A percentile compares a stretch with the other conserved stretches of the same genome.
phyloP scores from a whole-genome alignment of 495 filamentous ascomycete genomes.

The Amniculicola lignicola region DNA sequence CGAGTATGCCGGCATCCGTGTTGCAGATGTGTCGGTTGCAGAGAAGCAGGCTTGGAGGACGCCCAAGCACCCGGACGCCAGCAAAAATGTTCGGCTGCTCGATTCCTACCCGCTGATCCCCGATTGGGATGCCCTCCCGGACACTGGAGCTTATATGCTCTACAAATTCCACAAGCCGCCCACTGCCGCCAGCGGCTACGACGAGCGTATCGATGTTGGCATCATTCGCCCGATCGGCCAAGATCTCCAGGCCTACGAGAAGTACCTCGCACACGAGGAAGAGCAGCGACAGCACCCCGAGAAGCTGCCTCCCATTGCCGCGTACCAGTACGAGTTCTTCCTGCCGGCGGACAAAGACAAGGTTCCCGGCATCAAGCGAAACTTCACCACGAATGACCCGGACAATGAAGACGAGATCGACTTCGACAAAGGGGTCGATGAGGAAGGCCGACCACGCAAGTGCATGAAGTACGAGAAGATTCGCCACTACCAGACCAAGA shows the following conservation, averaged over 20 bases:
- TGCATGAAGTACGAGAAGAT: constrained; percentile 71
- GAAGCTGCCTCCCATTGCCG: constrained; percentile 57
- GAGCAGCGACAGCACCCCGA: constrained; percentile 62
- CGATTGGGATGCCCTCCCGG: constrained; percentile 83
- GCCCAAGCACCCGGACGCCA: constrained; percentile 78
- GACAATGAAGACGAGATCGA: constrained; percentile 63
- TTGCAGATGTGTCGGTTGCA: constrained; percentile 53
- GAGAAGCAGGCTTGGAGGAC: constrained; percentile 67
- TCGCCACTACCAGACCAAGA: constrained; percentile 78
- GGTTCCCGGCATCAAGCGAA: constrained; percentile 63
- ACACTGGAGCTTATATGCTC: constrained; percentile 78
- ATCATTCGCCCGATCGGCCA: constrained; percentile 66
- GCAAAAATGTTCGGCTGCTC: constrained; percentile 64
- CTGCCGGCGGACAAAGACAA: constrained; percentile 55
- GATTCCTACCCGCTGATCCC: constrained; percentile 80
- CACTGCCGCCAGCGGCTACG: constrained; percentile 56
- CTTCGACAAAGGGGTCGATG: constrained; percentile 56
- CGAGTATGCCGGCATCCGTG: constrained; percentile 48
- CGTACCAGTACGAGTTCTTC: constrained; percentile 79
- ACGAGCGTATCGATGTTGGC: constrained; percentile 75
- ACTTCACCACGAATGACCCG: constrained; percentile 67
- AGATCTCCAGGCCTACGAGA: constrained; percentile 44
- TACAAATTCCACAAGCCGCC: constrained; percentile 88
- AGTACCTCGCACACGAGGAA: constrained; percentile 45
- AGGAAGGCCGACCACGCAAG: constrained; percentile 30